These are phyloP conservation scores for Penicillium hordei DNA, from an alignment of 2,329 filamentous ascomycete genomes.

Conservation along the genomic window DNA sequence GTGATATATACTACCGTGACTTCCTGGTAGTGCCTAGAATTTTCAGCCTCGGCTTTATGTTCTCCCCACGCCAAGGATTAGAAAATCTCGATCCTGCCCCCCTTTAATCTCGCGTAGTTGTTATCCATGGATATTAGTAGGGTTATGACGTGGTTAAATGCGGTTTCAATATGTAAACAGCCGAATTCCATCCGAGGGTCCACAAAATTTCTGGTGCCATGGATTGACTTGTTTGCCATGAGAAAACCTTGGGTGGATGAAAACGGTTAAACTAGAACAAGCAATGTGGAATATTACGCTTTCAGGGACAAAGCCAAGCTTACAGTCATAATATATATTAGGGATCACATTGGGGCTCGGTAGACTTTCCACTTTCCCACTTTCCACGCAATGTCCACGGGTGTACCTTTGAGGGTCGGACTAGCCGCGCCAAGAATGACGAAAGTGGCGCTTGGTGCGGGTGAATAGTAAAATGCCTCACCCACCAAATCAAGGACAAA, in stretches of 20 bases:
- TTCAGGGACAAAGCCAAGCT: neutral
- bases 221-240: neutral
- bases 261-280: neutral
- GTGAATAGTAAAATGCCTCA: neutral
- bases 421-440: too few species aligned
- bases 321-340: neutral
- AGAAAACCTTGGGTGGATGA: neutral
- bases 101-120: neutral
- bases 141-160: neutral
- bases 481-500: neutral
- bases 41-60: neutral
- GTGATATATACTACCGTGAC: neutral
- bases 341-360: neutral
- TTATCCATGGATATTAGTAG: neutral
- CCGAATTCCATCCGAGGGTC: neutral
- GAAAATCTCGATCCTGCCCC: neutral
- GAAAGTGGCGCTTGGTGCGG: neutral
- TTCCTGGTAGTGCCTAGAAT: neutral
- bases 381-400: too few species aligned
- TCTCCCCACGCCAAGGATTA: constrained; percentile 1
- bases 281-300: neutral
- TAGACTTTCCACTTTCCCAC: too few species aligned
- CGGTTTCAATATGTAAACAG: neutral
- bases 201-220: neutral
- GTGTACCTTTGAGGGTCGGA: too few species aligned